Conservation (phyloP, 768 basidiomycete species). For the Hypsizygus marmoreus region DNA sequence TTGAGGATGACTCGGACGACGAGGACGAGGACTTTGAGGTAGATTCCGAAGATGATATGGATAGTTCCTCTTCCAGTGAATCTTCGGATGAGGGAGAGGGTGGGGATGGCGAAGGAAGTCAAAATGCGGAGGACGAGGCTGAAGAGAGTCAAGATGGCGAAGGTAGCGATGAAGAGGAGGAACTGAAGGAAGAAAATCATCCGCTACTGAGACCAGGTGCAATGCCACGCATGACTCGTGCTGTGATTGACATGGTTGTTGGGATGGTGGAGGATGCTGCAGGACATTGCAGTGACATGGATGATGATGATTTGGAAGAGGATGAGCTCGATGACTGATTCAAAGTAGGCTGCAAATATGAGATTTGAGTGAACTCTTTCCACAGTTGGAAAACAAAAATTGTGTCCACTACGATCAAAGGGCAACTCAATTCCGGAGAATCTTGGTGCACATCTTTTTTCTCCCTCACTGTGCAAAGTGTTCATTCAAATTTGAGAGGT, state of each 20-base stretch:
- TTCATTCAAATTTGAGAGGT: too few relatives aligned
- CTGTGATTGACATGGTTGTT: constrained; percentile 64
- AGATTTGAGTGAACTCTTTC: too few relatives aligned
- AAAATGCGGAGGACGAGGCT: constrained; percentile 34
- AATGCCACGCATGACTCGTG: constrained; percentile 68
- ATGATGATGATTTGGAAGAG: constrained; percentile 43
- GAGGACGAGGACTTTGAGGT: constrained; percentile 47
- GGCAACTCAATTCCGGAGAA: too few relatives aligned
- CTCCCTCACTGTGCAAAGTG: too few relatives aligned
- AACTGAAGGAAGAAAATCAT: constrained; percentile 57
- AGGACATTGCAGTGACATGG: constrained; percentile 25
- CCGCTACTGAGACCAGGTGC: constrained; percentile 67
- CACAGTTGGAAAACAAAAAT: too few relatives aligned
- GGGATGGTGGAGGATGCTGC: constrained; percentile 54
- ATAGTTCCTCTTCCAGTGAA: constrained; percentile 33
- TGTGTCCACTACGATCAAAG: too few relatives aligned
- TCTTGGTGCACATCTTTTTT: too few relatives aligned
- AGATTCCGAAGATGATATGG: constrained; percentile 37
- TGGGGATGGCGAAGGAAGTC: constrained; percentile 23
- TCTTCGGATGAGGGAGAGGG: constrained; percentile 27
- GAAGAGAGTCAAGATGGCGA: constrained; percentile 30
- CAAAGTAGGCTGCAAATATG: background rate
- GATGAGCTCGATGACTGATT: constrained; percentile 49
- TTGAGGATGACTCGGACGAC: constrained; percentile 46
- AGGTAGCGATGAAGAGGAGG: constrained; percentile 38